Percentiles rank a stretch among this genome's conserved stretches.
These are phyloP conservation scores for Emergomyces orientalis DNA, from an alignment of 2,329 filamentous ascomycete genomes.

Conservation along the genomic window DNA sequence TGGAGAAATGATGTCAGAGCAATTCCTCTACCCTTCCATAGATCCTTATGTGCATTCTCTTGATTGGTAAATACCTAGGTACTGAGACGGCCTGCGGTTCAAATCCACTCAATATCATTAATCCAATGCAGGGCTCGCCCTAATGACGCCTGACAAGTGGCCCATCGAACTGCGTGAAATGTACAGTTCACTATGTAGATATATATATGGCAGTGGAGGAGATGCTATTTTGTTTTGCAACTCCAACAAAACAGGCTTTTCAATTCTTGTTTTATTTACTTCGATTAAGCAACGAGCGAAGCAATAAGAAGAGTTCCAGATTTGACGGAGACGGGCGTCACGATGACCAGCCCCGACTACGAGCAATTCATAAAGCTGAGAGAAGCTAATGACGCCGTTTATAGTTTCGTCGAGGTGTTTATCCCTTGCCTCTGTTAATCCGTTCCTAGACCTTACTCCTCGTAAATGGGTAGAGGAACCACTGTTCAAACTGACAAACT, in stretches of 20 bases:
- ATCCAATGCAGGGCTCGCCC: background rate
- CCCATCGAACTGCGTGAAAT: background rate
- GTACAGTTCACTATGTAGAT: background rate
- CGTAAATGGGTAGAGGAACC: background rate
- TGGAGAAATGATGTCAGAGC: background rate
- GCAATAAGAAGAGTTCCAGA: background rate
- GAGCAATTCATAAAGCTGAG: conserved; percentile 3
- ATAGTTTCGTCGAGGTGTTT: conserved; percentile 5
- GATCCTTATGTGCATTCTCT: background rate
- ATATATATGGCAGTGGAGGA: no score
- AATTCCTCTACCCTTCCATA: background rate
- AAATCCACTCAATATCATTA: background rate
- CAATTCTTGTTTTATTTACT: background rate
- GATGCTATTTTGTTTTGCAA: no score
- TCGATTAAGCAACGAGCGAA: background rate
- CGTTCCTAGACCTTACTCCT: background rate
- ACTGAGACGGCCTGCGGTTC: background rate
- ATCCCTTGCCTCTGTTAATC: background rate
- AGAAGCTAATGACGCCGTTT: conserved; percentile 4
- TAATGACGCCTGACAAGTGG: conserved; percentile 1
- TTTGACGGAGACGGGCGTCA: background rate
- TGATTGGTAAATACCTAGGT: background rate
- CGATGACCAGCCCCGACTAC: background rate
- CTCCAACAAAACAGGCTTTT: background rate
- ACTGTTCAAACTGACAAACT: background rate